Percentiles rank a stretch among this genome's conserved stretches.
phyloP scores from a whole-genome alignment of 2,329 filamentous ascomycete species.

The Claviceps capensis region DNA sequence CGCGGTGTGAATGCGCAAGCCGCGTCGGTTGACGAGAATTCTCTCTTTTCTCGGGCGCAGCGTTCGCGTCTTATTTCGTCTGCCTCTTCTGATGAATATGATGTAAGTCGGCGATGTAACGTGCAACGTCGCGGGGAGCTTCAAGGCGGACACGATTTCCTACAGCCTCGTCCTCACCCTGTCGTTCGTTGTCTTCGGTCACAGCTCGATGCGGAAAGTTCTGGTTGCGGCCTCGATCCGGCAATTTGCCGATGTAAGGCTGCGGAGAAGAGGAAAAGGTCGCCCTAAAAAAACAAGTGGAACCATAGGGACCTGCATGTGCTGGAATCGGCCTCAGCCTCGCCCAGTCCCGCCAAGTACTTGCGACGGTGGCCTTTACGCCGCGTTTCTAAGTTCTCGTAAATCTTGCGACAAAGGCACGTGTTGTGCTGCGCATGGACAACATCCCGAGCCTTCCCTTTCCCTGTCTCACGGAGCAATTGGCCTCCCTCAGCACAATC shows the following conservation, averaged over 20 bases:
- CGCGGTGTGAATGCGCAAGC: background rate
- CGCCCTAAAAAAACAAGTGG: no score
- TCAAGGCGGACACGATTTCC: background rate
- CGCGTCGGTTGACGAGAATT: background rate
- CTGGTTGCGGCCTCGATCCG: slow-evolving; percentile 3
- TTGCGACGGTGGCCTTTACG: slow-evolving; percentile 24
- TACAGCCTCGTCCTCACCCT: background rate
- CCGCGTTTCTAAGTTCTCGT: background rate
- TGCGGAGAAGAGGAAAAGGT: no score
- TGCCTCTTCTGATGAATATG: background rate
- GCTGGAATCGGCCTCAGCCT: background rate
- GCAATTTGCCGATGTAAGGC: slow-evolving; percentile 8
- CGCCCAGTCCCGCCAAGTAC: slow-evolving; percentile 6
- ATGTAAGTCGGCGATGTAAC: background rate
- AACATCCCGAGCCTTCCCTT: background rate
- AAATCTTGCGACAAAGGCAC: background rate
- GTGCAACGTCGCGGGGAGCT: background rate
- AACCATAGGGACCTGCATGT: background rate
- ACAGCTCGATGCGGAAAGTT: background rate
- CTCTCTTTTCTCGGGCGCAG: background rate
- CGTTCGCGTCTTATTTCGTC: background rate
- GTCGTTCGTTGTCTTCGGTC: background rate
- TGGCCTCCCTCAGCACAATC: background rate
- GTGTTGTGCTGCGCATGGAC: background rate
- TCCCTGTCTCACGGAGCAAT: background rate